Percentiles rank a stretch among this genome's conserved stretches.
Conservation (phyloP, 176 grass and related monocot species). For the Aegilops speltoides region DNA sequence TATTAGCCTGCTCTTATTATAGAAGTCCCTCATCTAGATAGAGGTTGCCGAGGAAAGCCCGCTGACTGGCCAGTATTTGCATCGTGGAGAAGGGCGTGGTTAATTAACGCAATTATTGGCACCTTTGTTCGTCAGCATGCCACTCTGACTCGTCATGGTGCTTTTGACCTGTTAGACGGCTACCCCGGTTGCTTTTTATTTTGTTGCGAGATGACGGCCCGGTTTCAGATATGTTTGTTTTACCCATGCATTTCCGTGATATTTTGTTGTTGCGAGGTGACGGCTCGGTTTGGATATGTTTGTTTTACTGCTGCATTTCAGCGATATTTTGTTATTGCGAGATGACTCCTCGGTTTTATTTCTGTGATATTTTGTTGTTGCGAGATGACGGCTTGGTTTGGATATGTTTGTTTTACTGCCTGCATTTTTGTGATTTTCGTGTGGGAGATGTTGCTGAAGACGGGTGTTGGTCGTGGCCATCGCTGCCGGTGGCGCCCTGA, state of each 20-base stretch:
- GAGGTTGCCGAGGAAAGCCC: neutral
- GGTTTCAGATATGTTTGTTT: neutral
- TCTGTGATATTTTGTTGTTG: neutral
- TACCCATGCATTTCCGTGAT: neutral
- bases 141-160: neutral
- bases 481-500: too few species aligned
- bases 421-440: neutral
- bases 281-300: neutral
- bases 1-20: neutral
- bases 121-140: neutral
- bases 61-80: neutral
- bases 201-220: neutral
- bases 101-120: conserved; percentile 32
- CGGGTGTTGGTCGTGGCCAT: too few species aligned
- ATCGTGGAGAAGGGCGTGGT: neutral
- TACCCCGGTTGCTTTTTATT: neutral
- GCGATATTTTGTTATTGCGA: neutral
- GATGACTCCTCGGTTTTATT: neutral
- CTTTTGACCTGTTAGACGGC: neutral
- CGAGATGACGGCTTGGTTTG: neutral
- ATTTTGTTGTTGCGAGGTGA: neutral
- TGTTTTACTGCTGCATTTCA: neutral
- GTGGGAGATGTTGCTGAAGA: neutral
- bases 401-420: too few species aligned
- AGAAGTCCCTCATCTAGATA: neutral